These are phyloP conservation scores for Escallonia rubra DNA, from an alignment of 129 eudicot species.

Conservation along the genomic window DNA sequence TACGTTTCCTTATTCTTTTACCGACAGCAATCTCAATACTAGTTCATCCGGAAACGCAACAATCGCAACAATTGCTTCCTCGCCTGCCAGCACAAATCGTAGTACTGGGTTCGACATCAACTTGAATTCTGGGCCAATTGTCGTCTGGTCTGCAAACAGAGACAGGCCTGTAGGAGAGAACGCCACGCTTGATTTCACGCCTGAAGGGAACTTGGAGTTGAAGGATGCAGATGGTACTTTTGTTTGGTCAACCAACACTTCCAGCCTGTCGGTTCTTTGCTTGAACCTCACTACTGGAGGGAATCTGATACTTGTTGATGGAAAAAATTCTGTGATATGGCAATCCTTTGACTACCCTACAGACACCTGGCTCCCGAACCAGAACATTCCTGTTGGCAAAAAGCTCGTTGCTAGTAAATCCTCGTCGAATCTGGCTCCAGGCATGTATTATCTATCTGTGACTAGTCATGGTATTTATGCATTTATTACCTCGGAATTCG, in stretches of 20 bases:
- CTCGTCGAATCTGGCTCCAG: slow-evolving; percentile 11
- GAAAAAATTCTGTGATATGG: slow-evolving; percentile 1
- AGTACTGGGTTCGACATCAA: too few relatives aligned
- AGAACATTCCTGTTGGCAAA: slow-evolving; percentile 15
- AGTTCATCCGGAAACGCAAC: too few relatives aligned
- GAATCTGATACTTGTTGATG: slow-evolving; percentile 22
- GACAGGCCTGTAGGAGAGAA: slow-evolving; percentile 15
- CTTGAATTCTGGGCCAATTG: not conserved
- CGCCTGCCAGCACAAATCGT: too few relatives aligned
- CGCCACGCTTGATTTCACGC: slow-evolving; percentile 14
- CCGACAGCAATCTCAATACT: too few relatives aligned
- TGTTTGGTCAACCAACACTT: slow-evolving; percentile 26
- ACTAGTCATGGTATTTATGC: slow-evolving; percentile 7
- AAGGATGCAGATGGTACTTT: slow-evolving; percentile 21
- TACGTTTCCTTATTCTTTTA: too few relatives aligned
- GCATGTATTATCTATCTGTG: slow-evolving; percentile 1
- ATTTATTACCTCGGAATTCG: slow-evolving; percentile 1
- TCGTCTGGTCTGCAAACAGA: slow-evolving; percentile 35
- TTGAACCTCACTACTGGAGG: slow-evolving; percentile 16
- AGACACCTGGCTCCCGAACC: slow-evolving; percentile 26
- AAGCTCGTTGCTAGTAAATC: slow-evolving; percentile 17
- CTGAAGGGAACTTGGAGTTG: slow-evolving; percentile 15
- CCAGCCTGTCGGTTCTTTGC: slow-evolving; percentile 10
- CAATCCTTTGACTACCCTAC: slow-evolving; percentile 25
- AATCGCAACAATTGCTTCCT: too few relatives aligned